These are phyloP conservation scores for Entamoeba histolytica DNA, from an alignment of 208 protist genomes.

Conservation along the genomic window DNA sequence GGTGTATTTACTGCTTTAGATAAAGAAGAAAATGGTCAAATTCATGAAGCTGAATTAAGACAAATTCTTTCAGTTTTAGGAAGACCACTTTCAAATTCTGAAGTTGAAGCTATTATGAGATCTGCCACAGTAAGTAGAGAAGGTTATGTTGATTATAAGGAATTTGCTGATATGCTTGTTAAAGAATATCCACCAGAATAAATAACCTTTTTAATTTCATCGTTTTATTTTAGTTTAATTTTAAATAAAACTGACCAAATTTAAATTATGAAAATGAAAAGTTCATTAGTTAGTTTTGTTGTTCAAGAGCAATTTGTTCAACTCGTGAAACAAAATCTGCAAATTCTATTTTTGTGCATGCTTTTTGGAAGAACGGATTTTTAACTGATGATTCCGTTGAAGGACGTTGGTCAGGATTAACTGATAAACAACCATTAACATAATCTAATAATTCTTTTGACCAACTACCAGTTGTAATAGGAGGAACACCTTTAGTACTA, in stretches of 20 bases:
- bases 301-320: background rate
- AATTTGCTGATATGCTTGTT: slow-evolving; percentile 54
- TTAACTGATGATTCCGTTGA: background rate
- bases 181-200: background rate
- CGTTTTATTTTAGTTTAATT: too few species aligned
- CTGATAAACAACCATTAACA: slow-evolving; percentile 5
- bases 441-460: slow-evolving; percentile 5
- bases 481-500: background rate
- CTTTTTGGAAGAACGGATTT: background rate
- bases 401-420: slow-evolving; percentile 5
- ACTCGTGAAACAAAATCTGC: background rate
- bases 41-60: slow-evolving; percentile 58
- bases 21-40: slow-evolving; percentile 66
- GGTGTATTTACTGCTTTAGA: slow-evolving; percentile 71
- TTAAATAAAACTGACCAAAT: too few species aligned
- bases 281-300: background rate
- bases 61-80: slow-evolving; percentile 66
- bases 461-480: background rate
- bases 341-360: background rate
- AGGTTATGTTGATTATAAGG: slow-evolving; percentile 55
- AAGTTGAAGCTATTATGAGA: slow-evolving; percentile 54
- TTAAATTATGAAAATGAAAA: too few species aligned
- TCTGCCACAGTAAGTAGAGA: slow-evolving; percentile 54
- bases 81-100: slow-evolving; percentile 56
- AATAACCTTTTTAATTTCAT: background rate